phyloP scores from a whole-genome alignment of 2,329 filamentous ascomycete genomes.

The Aspergillus texensis region DNA sequence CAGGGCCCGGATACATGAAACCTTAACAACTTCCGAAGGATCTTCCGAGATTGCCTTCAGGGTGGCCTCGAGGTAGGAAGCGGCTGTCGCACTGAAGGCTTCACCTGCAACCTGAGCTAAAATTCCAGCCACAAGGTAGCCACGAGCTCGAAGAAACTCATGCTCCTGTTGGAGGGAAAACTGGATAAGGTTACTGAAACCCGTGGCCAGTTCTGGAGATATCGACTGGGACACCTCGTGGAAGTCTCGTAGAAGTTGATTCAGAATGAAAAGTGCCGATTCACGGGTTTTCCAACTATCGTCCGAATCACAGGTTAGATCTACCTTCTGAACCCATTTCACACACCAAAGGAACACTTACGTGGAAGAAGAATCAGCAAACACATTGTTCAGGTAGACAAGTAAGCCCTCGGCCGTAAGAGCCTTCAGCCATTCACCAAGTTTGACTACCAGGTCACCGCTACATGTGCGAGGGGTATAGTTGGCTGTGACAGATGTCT shows the following conservation, averaged over 20 bases:
- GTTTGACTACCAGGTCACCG: constrained; percentile 87
- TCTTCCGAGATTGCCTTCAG: constrained; percentile 76
- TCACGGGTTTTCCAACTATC: constrained; percentile 70
- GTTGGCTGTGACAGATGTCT: constrained; percentile 91
- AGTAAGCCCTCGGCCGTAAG: constrained; percentile 78
- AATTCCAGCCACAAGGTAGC: constrained; percentile 81
- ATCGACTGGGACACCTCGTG: constrained; percentile 74
- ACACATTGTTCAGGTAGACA: constrained; percentile 73
- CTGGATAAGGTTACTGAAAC: constrained; percentile 78
- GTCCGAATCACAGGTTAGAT: constrained; percentile 23
- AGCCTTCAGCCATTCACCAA: constrained; percentile 83
- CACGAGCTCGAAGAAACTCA: constrained; percentile 79
- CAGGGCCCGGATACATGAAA: constrained; percentile 84
- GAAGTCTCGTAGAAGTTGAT: constrained; percentile 81
- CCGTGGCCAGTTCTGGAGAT: constrained; percentile 67
- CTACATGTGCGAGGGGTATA: constrained; percentile 94
- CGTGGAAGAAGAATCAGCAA: constrained; percentile 52
- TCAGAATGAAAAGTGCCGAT: constrained; percentile 80
- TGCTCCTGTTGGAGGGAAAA: constrained; percentile 72
- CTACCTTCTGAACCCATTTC: not conserved
- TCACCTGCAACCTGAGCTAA: constrained; percentile 70
- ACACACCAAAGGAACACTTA: constrained; percentile 24
- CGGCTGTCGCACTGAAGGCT: constrained; percentile 48
- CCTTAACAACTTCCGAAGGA: constrained; percentile 83
- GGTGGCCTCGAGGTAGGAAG: constrained; percentile 56